Percentiles rank a stretch among this genome's conserved stretches.
Evolutionary conservation across 306 rosid species (phyloP).

Genomic region (Mimosa bimucronata): DNA sequence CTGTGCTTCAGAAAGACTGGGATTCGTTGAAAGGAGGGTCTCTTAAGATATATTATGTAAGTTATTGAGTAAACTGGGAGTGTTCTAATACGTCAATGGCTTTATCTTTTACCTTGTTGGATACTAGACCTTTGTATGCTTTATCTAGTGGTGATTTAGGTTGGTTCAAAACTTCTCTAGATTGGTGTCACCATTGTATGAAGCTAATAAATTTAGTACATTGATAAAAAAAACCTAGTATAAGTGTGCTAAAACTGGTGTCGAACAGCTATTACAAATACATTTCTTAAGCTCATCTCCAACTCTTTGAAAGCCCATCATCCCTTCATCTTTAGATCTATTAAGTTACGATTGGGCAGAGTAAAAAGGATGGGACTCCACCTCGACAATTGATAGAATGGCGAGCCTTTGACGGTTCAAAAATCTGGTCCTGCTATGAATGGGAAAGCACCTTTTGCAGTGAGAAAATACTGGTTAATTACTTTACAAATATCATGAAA

Average conservation of each 20-base stretch:
- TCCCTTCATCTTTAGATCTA: background rate
- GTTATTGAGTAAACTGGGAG: constrained; percentile 2
- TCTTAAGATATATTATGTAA: constrained; percentile 1
- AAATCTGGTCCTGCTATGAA: background rate
- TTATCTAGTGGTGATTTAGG: background rate
- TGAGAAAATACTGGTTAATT: background rate
- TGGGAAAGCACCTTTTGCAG: background rate
- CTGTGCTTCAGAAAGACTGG: background rate
- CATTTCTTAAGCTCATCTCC: background rate
- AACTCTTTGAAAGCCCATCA: background rate
- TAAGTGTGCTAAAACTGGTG: background rate
- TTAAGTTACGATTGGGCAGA: background rate
- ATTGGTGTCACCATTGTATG: background rate
- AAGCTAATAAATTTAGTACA: background rate
- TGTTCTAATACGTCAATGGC: background rate
- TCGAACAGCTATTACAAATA: background rate
- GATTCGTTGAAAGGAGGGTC: background rate
- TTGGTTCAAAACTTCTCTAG: background rate
- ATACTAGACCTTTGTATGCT: background rate
- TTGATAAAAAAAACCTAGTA: background rate
- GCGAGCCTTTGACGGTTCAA: background rate
- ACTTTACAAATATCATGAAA: background rate
- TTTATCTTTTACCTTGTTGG: background rate
- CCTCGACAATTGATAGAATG: background rate
- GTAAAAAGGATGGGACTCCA: background rate